These are phyloP conservation scores for Galerina sulciceps DNA, from an alignment of 768 basidiomycete species.

Conservation along the genomic window DNA sequence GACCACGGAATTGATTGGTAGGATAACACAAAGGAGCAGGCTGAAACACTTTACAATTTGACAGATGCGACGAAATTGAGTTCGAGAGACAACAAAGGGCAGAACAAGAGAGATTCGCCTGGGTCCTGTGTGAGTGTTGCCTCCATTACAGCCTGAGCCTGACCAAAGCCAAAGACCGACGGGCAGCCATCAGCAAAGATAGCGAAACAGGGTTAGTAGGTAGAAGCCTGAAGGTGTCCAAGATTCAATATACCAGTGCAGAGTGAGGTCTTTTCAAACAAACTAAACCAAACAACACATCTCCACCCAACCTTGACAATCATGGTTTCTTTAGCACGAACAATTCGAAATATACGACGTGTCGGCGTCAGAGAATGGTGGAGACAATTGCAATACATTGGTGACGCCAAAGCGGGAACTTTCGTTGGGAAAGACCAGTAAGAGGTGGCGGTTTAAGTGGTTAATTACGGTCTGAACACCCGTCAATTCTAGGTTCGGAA, in stretches of 20 bases:
- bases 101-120: no score
- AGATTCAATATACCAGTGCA: no score
- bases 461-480: conserved; percentile 7
- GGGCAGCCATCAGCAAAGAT: no score
- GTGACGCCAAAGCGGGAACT: conserved; percentile 88
- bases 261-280: not conserved
- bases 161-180: no score
- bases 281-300: conserved; percentile 7
- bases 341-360: conserved; percentile 74
- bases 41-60: no score
- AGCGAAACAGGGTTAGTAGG: no score
- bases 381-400: conserved; percentile 91
- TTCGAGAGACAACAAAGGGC: no score
- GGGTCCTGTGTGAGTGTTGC: no score
- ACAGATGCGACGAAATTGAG: no score
- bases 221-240: no score
- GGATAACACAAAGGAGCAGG: no score
- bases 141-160: no score
- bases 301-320: conserved; percentile 6
- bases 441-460: conserved; percentile 35
- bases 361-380: conserved; percentile 88
- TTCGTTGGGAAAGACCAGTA: conserved; percentile 83
- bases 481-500: conserved; percentile 74
- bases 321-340: conserved; percentile 79
- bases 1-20: not conserved